Base-by-base conservation (phyloP, 768 basidiomycete genomes). In the Clitopilus passeckerianus region DNA sequence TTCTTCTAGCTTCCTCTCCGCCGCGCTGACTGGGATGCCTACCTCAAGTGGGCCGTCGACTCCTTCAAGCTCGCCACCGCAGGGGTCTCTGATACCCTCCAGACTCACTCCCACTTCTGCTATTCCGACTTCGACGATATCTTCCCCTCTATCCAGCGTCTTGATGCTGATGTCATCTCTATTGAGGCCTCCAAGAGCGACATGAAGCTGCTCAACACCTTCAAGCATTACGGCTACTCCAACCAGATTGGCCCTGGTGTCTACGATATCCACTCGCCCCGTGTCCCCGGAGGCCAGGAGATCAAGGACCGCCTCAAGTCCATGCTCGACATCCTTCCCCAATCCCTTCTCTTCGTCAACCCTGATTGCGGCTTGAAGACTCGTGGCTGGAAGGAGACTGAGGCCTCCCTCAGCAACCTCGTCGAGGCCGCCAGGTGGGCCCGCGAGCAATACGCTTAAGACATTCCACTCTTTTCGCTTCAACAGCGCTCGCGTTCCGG, bases 281-380 rank as follows among this genome's bases (percentile, higher is more conserved):
- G 97, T 86, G 92, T 99, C 63, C 97, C 97, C 50, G 79, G 86
- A 61, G 86, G 87, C 67, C 84, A 94, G 74, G 97, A 99, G 80
- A 95, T 98, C 79, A 90, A 87, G 80, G 89, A 95, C 67, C 91
- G 95, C 68, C 81, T 98, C 71, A 84, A 84, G 74, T 74, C 86
- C 64, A 94, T 96, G 85, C 85, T 93, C 66, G 78, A 78, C 57
- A 89, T 90, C 70, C 86, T 98, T 64, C 88, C 91, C 60, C 81
- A 83, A 68, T 82, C 89, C 60, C 83, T 95, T 59, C 83, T 93
- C 73, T 91, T 92, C 73, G 81, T 98, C 76, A 98, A 98, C 83
- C 96, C 96, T 60, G 96, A 98, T 74, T 98, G 96, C 71, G 97
- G 96, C 78, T 82, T 98, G 68, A 98, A 98, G 85, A 98, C 96